Percentiles rank a stretch among this genome's conserved stretches.
Conservation (phyloP, 257 asterid species). For the Solanum chiquidenum region DNA sequence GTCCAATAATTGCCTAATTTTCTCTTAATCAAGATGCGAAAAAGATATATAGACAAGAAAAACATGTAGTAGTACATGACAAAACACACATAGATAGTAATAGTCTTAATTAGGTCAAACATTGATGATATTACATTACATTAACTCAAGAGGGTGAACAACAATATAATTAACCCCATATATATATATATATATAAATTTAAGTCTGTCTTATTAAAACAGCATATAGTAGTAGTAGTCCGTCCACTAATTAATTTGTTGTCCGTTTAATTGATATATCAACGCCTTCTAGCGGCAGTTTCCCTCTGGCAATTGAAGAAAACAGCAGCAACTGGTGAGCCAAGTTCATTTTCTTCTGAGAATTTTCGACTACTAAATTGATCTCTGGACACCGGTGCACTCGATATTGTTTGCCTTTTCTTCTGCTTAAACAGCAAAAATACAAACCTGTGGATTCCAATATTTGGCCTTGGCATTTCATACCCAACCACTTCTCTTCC, state of each 20-base stretch:
- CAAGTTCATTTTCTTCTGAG: constrained; percentile 51
- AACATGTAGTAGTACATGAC: neutral
- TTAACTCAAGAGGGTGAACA: neutral
- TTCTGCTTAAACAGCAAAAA: constrained; percentile 67
- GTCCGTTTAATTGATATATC: neutral
- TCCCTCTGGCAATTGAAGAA: constrained; percentile 93
- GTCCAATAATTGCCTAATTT: too few species aligned
- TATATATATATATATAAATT: neutral
- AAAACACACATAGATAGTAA: neutral
- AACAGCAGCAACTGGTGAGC: constrained; percentile 68
- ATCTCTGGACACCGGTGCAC: constrained; percentile 32
- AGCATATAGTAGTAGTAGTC: neutral
- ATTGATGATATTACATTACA: neutral
- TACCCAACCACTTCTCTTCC: constrained; percentile 70
- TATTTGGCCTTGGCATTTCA: constrained; percentile 74
- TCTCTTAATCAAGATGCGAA: neutral
- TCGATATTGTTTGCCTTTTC: constrained; percentile 21
- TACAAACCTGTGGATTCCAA: constrained; percentile 79
- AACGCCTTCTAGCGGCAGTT: constrained; percentile 71
- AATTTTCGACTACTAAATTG: constrained; percentile 52
- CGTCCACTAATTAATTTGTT: neutral
- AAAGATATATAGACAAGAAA: neutral
- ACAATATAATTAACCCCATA: neutral
- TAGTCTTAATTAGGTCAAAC: neutral
- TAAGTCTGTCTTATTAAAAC: neutral